Base-by-base conservation (phyloP, 2,329 filamentous ascomycete species). In the Fusarium algeriense region DNA sequence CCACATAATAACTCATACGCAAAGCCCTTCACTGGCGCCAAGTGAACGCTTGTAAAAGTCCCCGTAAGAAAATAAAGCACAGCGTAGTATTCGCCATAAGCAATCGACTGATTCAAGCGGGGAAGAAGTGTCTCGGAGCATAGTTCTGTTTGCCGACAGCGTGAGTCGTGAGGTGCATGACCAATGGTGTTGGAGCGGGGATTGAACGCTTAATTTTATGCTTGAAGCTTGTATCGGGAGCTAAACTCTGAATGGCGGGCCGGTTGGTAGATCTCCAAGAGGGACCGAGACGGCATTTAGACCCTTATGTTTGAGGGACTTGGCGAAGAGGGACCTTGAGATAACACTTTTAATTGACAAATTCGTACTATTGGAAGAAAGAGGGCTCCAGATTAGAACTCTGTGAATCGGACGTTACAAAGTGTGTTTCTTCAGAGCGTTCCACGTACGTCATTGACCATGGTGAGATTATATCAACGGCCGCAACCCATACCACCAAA, bases 141-240 rank as follows among this genome's bases (percentile, higher is more conserved):
- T 70, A 71, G 34, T 70, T 71, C 67, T 71, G 49, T 57, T 57
- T n/a, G 30, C 69, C 69, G 69, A 72, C 30, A 11, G 7, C 8
- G 8, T 10, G 23, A 23, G 23, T 23, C 5, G 23, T 23, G 23
- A 23, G 23, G 23, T 11, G 30, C 6, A 30, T 5, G 32, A 7
- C 64, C 53, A 67, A 62, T 58, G 14, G 34, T 12, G 4, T 32
- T 17, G 6, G 20, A 50, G 52, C 15, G 40, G 32, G 23, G 7
- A 7, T n/a, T 1, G 1, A 35, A 44, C 34, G 53, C 52, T 67
- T 49, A 34, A 43, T 54, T 66, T 66, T 46, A 46, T 34, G 26
- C 43, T 44, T 50, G 43, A 55, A 55, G 45, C 57, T 70, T 63
- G 37, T 32, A n/a, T 46, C 55, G 65, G 56, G 30, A 60, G 49